Evolutionary conservation across 2,329 filamentous ascomycete species (phyloP).

Genomic region (Epichloe uncinata): DNA sequence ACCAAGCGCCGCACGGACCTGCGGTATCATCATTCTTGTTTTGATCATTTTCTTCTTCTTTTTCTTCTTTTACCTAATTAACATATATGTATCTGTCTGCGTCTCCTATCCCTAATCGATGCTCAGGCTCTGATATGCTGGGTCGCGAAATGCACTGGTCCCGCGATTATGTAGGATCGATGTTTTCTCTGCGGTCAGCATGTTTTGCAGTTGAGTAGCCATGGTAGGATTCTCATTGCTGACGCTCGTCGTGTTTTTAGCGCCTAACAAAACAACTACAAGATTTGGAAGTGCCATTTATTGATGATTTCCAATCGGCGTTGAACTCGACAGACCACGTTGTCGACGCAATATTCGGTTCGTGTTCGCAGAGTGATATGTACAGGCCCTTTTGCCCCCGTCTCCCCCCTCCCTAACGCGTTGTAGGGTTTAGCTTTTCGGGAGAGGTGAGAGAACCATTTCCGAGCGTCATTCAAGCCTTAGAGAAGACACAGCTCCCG

Average conservation of each 20-base stretch:
- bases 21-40: not conserved
- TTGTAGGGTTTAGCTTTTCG: constrained; percentile 72
- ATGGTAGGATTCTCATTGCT: not conserved
- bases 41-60: constrained; percentile 5
- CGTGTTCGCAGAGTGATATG: constrained; percentile 10
- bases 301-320: constrained; percentile 60
- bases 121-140: not conserved
- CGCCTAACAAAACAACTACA: constrained; percentile 74
- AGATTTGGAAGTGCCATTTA: constrained; percentile 72
- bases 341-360: constrained; percentile 87
- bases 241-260: constrained; percentile 30
- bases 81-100: not conserved
- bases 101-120: not conserved
- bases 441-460: constrained; percentile 92
- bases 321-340: constrained; percentile 62
- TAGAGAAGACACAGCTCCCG: constrained; percentile 60
- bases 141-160: not conserved
- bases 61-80: constrained; percentile 2
- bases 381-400: not conserved
- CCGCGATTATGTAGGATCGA: too few relatives aligned
- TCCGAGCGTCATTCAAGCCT: constrained; percentile 60
- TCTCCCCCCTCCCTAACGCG: constrained; percentile 1
- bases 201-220: too few relatives aligned
- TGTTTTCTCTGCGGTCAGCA: too few relatives aligned
- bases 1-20: not conserved